Evolutionary conservation across 2,329 filamentous ascomycete genomes (phyloP).

Genomic region (Beauveria asiatica): DNA sequence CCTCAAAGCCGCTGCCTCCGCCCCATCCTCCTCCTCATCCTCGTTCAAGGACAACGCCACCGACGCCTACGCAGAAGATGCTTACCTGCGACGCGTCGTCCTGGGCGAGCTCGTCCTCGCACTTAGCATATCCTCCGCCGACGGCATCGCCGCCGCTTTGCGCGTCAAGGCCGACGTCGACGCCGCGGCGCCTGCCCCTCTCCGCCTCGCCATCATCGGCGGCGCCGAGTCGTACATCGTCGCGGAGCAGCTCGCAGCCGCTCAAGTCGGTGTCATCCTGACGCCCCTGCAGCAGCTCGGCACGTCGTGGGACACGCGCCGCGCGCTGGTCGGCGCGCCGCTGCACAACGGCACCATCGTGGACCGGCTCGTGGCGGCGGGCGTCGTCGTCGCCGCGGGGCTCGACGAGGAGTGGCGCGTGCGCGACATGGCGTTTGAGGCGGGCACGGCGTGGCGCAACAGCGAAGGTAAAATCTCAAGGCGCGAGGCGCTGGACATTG

Average conservation of each 20-base stretch:
- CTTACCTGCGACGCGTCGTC: conserved; percentile 46
- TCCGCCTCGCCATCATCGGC: conserved; percentile 51
- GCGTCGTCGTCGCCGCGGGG: conserved; percentile 49
- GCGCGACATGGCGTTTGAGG: conserved; percentile 49
- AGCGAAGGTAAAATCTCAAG: conserved; percentile 43
- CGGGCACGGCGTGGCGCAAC: conserved; percentile 52
- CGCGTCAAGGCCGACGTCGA: conserved; percentile 51
- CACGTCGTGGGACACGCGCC: conserved; percentile 50
- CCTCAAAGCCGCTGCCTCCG: conserved; percentile 36
- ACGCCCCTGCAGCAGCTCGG: conserved; percentile 49
- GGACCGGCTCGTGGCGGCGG: conserved; percentile 48
- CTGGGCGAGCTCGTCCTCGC: conserved; percentile 45
- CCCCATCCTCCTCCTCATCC: conserved; percentile 26
- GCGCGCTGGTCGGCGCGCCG: conserved; percentile 54
- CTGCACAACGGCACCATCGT: conserved; percentile 56
- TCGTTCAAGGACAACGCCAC: conserved; percentile 23
- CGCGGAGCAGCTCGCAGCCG: conserved; percentile 47
- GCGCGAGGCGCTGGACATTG: conserved; percentile 46
- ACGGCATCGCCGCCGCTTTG: conserved; percentile 52
- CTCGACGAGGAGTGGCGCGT: conserved; percentile 55
- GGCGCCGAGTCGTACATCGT: conserved; percentile 55
- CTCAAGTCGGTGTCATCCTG: conserved; percentile 51
- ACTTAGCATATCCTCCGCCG: conserved; percentile 53
- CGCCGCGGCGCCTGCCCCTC: conserved; percentile 14
- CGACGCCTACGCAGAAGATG: conserved; percentile 38